Evolutionary conservation across 768 basidiomycete genomes (phyloP), one percentile per base, ranked within the genome.

Genomic region (Termitomyces sp.): DNA sequence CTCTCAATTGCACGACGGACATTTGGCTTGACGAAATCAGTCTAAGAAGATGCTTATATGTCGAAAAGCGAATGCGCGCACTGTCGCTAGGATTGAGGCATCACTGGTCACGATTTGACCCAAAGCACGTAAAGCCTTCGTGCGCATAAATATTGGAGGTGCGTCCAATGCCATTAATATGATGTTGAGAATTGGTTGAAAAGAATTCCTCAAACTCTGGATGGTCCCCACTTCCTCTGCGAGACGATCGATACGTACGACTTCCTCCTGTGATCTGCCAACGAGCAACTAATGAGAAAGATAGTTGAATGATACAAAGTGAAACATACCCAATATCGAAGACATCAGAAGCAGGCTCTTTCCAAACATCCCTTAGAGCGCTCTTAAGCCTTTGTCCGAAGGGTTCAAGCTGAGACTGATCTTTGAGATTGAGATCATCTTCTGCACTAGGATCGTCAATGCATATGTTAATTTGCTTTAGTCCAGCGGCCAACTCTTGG

Each of bases 31-130:
- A 28, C 20, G 57, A 49, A 30, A 46, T 46, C 40, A 42, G 40
- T 42, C n/a, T 59, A 40, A 42, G 58, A 14, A 48, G 16, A 42
- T 57, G 46, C 38, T 12, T 28, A 20, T 40, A 38, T 50, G 32
- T 13, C 12, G 20, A 20, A 46, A 51, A 13, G 40, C 22, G 48
- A 57, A 32, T 13, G 38, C 36, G 7, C 86, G 52, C 61, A 95
- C 92, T 36, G 83, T 76, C 1, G 84, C 80, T 26, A 99, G 78
- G 20, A 97, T 86, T 14, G 81, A 84, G 0, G 94, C 85, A 70
- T 98, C 97, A 59, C 89, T 90, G 0, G 86, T 91, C 35, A 98
- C 84, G 49, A 98, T 90, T 65, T 92, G 86, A 4, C 94, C 91
- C 4, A 98, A 77, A 0, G 92, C 94, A 53, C 90, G 82, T 32